Evolutionary conservation across 768 basidiomycete genomes (phyloP), one percentile per base, ranked within the genome.

Genomic region (Steccherinum ochraceum): DNA sequence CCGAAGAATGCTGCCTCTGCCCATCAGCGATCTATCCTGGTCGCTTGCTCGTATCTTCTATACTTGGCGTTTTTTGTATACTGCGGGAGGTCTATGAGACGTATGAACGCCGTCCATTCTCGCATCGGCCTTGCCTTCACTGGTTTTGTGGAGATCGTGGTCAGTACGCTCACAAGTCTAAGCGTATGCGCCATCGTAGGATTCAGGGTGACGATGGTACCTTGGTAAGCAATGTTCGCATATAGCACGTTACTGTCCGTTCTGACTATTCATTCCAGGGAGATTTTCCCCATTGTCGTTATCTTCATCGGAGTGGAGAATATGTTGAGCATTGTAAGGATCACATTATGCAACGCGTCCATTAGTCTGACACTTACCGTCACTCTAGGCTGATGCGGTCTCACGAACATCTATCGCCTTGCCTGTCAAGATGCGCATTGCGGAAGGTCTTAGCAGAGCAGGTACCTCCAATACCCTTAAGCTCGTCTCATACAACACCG

Each of bases 281-380:
- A 89, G 63, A 69, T 95, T 40, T 73, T 99, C 47, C 94, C 94
- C 1, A 88, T 97, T 52, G 87, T 96, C 30, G 93, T 99, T 46
- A 81, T 93, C 5, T 94, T 98, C 57, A 88, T 95, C 12, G 95
- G 95, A 2, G 89, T 92, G 2, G 95, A 98, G 70, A 98, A 97
- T 60, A 97, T 98, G 94, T 90, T 93, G 64, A 88, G 85, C 60
- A 73, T 99, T 64, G 93, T 93, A 65, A 55, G 83, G n/a, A n/a
- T 67, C 27, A 24, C 13, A 20, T 42, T 45, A 27, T 5, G 18
- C 18, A 39, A 18, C 27, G 59, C 51, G 47, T 23, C 47, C 61
- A 56, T 61, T 43, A n/a, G 45, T 21, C 41, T 43, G 19, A 43
- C 41, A n/a, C 10, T n/a, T 43, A 5, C 21, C 10, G 21, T 5